Percentiles rank a stretch among this genome's conserved stretches.
Evolutionary conservation across 140 eudicot genomes (phyloP).

Genomic region (Bidens hawaiensis): DNA sequence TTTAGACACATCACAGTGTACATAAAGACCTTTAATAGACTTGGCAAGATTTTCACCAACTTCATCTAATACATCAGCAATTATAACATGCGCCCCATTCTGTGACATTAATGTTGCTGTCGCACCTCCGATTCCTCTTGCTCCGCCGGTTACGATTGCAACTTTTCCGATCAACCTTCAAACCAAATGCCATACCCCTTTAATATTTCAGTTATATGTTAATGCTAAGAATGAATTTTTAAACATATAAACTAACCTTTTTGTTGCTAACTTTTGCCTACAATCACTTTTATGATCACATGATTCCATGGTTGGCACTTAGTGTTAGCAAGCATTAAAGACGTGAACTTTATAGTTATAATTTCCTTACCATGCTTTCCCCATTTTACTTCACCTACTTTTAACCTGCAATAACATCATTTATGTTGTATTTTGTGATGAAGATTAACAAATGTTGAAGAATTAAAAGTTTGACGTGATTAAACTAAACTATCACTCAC

Average conservation of each 20-base stretch:
- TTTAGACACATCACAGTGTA: constrained; percentile 54
- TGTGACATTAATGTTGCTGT: constrained; percentile 38
- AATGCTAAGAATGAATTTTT: neutral
- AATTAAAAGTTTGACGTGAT: neutral
- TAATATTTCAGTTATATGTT: neutral
- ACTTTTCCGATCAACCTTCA: constrained; percentile 47
- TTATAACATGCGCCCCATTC: constrained; percentile 51
- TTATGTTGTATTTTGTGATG: neutral
- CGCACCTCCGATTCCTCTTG: constrained; percentile 59
- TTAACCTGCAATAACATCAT: constrained; percentile 10
- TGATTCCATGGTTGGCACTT: constrained; percentile 23
- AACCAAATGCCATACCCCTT: neutral
- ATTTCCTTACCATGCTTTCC: constrained; percentile 16
- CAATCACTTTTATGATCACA: constrained; percentile 5
- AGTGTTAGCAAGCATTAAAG: constrained; percentile 7
- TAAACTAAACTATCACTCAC: neutral
- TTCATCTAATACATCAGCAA: constrained; percentile 57
- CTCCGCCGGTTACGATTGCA: constrained; percentile 57
- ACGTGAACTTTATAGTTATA: constrained; percentile 19
- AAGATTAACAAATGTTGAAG: neutral
- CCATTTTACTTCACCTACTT: constrained; percentile 21
- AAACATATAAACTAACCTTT: constrained; percentile 24
- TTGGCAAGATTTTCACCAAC: constrained; percentile 39
- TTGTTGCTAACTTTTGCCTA: constrained; percentile 17
- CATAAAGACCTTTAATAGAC: constrained; percentile 42